phyloP scores from a whole-genome alignment of 1,139 yeast genomes.

The Candida sp. region DNA sequence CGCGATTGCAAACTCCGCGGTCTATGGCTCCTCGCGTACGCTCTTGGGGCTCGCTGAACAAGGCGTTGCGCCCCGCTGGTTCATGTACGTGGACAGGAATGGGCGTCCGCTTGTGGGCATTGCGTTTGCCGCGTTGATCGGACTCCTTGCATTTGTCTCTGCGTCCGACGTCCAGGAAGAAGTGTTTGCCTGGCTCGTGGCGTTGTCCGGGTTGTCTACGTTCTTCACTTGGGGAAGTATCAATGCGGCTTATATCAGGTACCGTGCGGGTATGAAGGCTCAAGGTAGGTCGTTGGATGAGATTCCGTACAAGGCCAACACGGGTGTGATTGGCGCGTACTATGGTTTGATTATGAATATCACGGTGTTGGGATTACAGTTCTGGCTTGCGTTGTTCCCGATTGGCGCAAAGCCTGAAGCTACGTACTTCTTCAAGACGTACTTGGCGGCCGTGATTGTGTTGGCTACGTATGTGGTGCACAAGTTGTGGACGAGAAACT shows the following conservation, averaged over 20 bases:
- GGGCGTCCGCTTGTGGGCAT: conserved; percentile 51
- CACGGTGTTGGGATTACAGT: conserved; percentile 40
- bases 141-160: conserved; percentile 44
- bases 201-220: conserved; percentile 45
- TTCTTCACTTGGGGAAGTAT: conserved; percentile 49
- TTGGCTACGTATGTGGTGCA: conserved; percentile 35
- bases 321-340: conserved; percentile 37
- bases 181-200: conserved; percentile 47
- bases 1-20: conserved; percentile 51
- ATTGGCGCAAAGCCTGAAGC: conserved; percentile 34
- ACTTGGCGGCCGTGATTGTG: conserved; percentile 39
- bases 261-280: conserved; percentile 35
- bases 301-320: conserved; percentile 33
- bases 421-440: conserved; percentile 33
- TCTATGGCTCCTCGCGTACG: conserved; percentile 49
- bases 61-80: conserved; percentile 40
- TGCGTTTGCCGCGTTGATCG: conserved; percentile 35
- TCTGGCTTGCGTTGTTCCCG: conserved; percentile 48
- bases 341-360: conserved; percentile 36
- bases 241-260: conserved; percentile 41
- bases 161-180: conserved; percentile 41
- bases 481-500: conserved; percentile 36
- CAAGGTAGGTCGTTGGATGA: conserved; percentile 33
- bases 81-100: conserved; percentile 41
- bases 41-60: conserved; percentile 45